Conservation (phyloP, 2,329 filamentous ascomycete genomes). For the Elsinoe perseae region DNA sequence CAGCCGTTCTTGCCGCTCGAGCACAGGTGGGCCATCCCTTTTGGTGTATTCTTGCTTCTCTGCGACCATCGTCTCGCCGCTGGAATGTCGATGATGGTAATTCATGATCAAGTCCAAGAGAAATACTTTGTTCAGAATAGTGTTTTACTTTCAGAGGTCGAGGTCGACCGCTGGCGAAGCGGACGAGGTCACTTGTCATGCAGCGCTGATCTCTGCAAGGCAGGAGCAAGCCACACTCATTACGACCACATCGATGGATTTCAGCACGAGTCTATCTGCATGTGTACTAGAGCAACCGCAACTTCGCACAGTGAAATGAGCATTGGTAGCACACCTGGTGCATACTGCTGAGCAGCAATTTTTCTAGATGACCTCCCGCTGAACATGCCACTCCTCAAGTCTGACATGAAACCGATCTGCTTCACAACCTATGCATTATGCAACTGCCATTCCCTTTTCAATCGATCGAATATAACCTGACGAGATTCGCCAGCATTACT, state of each 20-base stretch:
- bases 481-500: not conserved
- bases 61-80: conserved; percentile 1
- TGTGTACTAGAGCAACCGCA: too few species aligned
- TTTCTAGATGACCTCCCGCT: too few species aligned
- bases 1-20: not conserved
- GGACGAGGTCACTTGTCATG: too few species aligned
- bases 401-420: not conserved
- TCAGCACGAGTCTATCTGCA: too few species aligned
- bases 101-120: not conserved
- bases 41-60: not conserved
- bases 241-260: too few species aligned
- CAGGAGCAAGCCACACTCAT: too few species aligned
- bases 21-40: not conserved
- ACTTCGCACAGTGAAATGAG: too few species aligned
- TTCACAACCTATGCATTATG: conserved; percentile 4
- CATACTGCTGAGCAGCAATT: not conserved
- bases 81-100: not conserved
- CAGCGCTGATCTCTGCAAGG: too few species aligned
- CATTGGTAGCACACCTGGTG: too few species aligned
- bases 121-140: not conserved
- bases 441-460: not conserved
- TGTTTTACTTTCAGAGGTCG: too few species aligned
- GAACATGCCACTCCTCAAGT: not conserved
- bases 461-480: not conserved
- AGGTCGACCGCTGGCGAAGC: too few species aligned